phyloP scores from a whole-genome alignment of 495 filamentous ascomycete species.

The Penicillium paradoxum region DNA sequence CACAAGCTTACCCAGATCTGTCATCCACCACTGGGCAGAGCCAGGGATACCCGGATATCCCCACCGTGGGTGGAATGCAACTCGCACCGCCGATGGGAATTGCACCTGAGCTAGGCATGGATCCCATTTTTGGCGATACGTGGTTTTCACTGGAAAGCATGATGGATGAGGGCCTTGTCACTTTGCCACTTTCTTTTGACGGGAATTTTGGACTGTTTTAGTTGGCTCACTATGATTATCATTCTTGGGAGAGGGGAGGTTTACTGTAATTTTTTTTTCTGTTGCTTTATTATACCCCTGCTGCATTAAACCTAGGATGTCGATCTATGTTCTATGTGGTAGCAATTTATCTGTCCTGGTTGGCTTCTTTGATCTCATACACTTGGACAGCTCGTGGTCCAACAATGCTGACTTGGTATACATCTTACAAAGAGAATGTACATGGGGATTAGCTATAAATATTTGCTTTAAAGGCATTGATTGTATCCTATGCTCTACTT shows the following conservation, averaged over 20 bases:
- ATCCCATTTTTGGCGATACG: conserved; percentile 25
- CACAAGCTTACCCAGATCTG: conserved; percentile 6
- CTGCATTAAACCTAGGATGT: not conserved
- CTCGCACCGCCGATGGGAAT: conserved; percentile 18
- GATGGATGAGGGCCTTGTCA: conserved; percentile 35
- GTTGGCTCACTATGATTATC: not conserved
- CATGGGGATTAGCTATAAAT: too few species aligned
- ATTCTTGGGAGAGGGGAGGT: not conserved
- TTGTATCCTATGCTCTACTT: too few species aligned
- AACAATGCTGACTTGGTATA: too few species aligned
- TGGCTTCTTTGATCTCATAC: too few species aligned
- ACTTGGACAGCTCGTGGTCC: too few species aligned
- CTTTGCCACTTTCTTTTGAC: conserved; percentile 31
- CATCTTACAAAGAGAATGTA: too few species aligned
- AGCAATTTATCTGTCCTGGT: too few species aligned
- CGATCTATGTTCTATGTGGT: too few species aligned
- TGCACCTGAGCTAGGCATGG: conserved; percentile 26
- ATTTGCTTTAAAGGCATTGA: too few species aligned
- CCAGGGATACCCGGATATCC: conserved; percentile 14
- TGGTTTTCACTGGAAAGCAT: conserved; percentile 33
- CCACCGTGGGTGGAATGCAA: conserved; percentile 10
- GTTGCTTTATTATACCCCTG: not conserved
- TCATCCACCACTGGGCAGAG: not conserved
- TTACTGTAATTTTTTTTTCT: not conserved
- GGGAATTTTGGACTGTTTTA: conserved; percentile 12